Base-by-base conservation (phyloP, 2,329 filamentous ascomycete species). In the Myriosclerotinia scirpicola region DNA sequence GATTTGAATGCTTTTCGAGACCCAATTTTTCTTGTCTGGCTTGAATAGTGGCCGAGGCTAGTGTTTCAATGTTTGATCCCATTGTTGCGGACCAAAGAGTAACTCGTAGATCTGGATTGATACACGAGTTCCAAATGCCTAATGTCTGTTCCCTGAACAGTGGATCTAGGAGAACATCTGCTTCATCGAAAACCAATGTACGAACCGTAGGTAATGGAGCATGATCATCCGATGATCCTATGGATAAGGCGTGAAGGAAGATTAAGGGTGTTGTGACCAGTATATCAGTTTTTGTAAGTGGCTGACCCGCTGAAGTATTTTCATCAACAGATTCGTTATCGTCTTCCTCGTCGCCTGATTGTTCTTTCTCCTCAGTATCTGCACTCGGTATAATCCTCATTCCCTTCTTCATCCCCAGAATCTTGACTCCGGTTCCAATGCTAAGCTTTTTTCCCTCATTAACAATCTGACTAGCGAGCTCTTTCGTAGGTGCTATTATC, bases 61-160 rank as follows among this genome's bases (percentile, higher is more conserved):
- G 81, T 26, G 88, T 83, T 79, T 99, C 95, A 53, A 98, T 91
- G 72, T 90, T 95, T 20, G 94, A 97, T 4, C 91, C 92, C 89
- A 99, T 97, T 0, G 95, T 99, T 17, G 95, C 95, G 17, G 95
- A 98, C 93, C 94, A 99, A 68, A 96, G 88, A 12, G 90, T 92
- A 4, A 92, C 83, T 34, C 88, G 85, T 11, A 98, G 81, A n/a
- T 83, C 79, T 3, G 86, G 82, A 71, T 89, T 88, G 2, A 82
- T 87, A 77, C 94, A 94, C 3, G 90, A 86, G 53, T 86, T 85
- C 93, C 93, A 97, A 69, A 98, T 88, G 5, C 85, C 84, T 48
- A 96, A 81, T 0, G 93, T 97, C 77, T 97, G 93, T 30, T 95
- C 90, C 67, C 91, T 86, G 81, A 99, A 99, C 6, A 97, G 82